Percentiles rank a stretch among this genome's conserved stretches.
These are phyloP conservation scores for Persicaria maculosa DNA, from an alignment of 148 eudicot species.

Conservation along the genomic window DNA sequence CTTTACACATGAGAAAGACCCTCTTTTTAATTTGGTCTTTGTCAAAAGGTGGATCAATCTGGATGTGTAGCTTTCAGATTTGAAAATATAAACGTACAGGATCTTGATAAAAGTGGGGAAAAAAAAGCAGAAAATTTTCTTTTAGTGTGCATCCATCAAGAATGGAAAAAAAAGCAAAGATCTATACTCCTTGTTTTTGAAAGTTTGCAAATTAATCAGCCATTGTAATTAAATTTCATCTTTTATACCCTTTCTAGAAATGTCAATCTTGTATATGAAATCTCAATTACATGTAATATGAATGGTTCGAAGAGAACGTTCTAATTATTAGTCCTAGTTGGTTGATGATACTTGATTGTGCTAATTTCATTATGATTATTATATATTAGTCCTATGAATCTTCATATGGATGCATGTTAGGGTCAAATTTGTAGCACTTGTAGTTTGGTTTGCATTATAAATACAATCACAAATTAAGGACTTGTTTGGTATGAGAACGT, in stretches of 20 bases:
- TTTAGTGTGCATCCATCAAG: background rate
- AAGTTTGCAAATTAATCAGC: background rate
- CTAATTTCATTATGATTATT: background rate
- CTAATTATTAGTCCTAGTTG: background rate
- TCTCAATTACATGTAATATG: too few relatives aligned
- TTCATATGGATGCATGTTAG: background rate
- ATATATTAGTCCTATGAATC: background rate
- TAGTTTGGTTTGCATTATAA: background rate
- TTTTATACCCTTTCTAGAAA: too few relatives aligned
- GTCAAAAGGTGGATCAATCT: conserved; percentile 8
- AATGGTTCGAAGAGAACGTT: too few relatives aligned
- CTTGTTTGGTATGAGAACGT: too few relatives aligned
- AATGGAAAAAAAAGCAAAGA: conserved; percentile 5
- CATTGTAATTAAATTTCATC: background rate
- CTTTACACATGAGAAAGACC: background rate
- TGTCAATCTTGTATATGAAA: too few relatives aligned
- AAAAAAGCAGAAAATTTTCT: background rate
- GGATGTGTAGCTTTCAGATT: background rate
- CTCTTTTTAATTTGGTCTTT: background rate
- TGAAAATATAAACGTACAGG: background rate
- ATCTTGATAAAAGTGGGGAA: background rate
- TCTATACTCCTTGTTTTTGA: background rate
- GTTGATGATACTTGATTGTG: background rate
- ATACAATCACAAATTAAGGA: background rate
- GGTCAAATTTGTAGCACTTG: background rate